Evolutionary conservation across 1,284 basidiomycete species (phyloP).

Genomic region (Macrocystidia cucumis): DNA sequence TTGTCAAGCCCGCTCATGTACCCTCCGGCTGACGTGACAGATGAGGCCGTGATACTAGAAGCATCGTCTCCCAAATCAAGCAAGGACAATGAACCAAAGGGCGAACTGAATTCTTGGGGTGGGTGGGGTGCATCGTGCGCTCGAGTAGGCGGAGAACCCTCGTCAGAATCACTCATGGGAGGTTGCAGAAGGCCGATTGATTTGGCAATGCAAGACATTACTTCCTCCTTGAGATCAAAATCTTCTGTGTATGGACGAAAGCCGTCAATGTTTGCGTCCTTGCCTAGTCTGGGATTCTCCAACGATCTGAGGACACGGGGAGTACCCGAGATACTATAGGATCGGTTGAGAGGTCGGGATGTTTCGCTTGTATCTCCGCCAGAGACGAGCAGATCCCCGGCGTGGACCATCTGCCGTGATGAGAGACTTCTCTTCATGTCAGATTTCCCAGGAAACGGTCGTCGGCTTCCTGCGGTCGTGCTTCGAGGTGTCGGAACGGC

Average conservation of each 20-base stretch:
- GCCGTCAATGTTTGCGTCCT: slow-evolving; percentile 10
- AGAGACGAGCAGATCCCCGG: slow-evolving; percentile 59
- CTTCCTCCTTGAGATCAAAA: slow-evolving; percentile 88
- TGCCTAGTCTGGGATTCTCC: slow-evolving; percentile 16
- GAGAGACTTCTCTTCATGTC: slow-evolving; percentile 19
- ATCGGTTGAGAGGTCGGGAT: slow-evolving; percentile 38
- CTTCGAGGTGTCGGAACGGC: slow-evolving; percentile 18
- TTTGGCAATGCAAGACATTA: slow-evolving; percentile 96
- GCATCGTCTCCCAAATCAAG: slow-evolving; percentile 68
- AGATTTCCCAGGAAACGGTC: slow-evolving; percentile 12
- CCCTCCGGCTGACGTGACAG: slow-evolving; percentile 44
- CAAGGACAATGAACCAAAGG: slow-evolving; percentile 81
- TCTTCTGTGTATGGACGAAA: slow-evolving; percentile 25
- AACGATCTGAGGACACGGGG: slow-evolving; percentile 33
- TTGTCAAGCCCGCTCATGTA: slow-evolving; percentile 82
- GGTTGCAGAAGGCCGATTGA: slow-evolving; percentile 95
- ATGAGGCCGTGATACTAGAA: slow-evolving; percentile 51
- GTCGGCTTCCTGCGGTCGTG: slow-evolving; percentile 16
- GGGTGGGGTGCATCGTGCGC: slow-evolving; percentile 43
- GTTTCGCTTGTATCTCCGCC: slow-evolving; percentile 37
- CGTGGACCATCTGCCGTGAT: slow-evolving; percentile 50
- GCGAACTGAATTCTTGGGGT: slow-evolving; percentile 56
- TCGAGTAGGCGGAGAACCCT: slow-evolving; percentile 56
- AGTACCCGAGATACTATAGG: slow-evolving; percentile 42
- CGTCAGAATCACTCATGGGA: slow-evolving; percentile 59